phyloP scores from a whole-genome alignment of 345 rosid species.

The Carallia brachiata region DNA sequence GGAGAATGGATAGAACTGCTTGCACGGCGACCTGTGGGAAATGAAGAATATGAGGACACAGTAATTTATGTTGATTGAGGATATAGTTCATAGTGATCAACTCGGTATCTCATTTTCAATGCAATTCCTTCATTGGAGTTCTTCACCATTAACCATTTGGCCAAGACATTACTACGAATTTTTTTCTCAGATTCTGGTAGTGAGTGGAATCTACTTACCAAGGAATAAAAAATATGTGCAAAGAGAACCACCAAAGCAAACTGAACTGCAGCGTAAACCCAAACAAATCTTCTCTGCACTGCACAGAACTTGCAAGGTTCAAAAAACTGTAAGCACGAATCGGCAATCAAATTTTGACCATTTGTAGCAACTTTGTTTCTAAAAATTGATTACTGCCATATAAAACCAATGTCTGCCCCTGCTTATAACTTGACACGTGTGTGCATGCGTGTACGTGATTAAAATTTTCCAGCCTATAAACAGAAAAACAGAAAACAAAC shows the following conservation, averaged over 20 bases:
- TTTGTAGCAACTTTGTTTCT: neutral
- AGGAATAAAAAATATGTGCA: slow-evolving; percentile 75
- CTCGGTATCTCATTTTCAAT: neutral
- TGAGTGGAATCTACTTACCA: slow-evolving; percentile 49
- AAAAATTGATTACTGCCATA: no score
- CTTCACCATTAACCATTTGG: no score
- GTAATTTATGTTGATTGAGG: neutral
- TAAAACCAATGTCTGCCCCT: no score
- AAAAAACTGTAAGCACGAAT: neutral
- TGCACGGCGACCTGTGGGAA: slow-evolving; percentile 52
- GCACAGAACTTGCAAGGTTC: slow-evolving; percentile 25
- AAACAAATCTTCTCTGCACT: slow-evolving; percentile 79
- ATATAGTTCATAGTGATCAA: neutral
- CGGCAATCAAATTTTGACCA: neutral
- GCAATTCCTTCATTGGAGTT: neutral
- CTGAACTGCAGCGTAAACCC: slow-evolving; percentile 83
- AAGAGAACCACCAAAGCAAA: slow-evolving; percentile 80
- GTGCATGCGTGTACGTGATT: no score
- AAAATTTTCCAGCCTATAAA: no score
- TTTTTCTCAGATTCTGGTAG: neutral
- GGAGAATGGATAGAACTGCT: slow-evolving; percentile 69
- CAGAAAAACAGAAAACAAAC: neutral
- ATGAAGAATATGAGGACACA: neutral
- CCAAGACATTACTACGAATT: no score
- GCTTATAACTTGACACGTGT: no score